A percentile compares a stretch with the other conserved stretches of the same genome.
Conservation (phyloP, 345 rosid genomes). For the Combretum micranthum region DNA sequence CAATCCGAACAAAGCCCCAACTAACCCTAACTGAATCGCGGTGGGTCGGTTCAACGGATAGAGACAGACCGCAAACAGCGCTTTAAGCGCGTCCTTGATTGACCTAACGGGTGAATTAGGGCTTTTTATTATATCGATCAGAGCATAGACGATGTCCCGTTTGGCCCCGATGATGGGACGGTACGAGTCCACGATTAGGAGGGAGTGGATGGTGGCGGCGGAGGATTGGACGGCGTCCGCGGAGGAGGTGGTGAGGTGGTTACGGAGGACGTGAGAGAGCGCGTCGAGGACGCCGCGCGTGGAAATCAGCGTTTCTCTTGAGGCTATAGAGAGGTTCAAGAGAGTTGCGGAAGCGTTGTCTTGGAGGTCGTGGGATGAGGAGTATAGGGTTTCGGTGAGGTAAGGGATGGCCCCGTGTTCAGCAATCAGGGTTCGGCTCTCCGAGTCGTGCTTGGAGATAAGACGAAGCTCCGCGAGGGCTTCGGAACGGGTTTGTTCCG, state of each 20-base stretch:
- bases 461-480: constrained; percentile 75
- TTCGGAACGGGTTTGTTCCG: constrained; percentile 61
- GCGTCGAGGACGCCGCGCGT: constrained; percentile 87
- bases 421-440: constrained; percentile 52
- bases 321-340: constrained; percentile 67
- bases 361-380: constrained; percentile 46
- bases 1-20: constrained; percentile 49
- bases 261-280: constrained; percentile 67
- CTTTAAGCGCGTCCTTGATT: constrained; percentile 77
- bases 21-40: constrained; percentile 60
- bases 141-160: constrained; percentile 74
- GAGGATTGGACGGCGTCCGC: constrained; percentile 65
- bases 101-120: constrained; percentile 62
- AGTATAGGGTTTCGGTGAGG: constrained; percentile 73
- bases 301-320: constrained; percentile 65
- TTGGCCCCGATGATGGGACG: constrained; percentile 82
- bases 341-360: constrained; percentile 91
- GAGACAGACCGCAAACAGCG: constrained; percentile 68
- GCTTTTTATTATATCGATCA: constrained; percentile 44
- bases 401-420: constrained; percentile 84
- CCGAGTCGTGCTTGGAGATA: constrained; percentile 69
- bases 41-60: constrained; percentile 58
- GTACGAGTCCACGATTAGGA: constrained; percentile 61
- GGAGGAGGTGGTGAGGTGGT: constrained; percentile 48
- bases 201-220: constrained; percentile 81